Conservation (phyloP, 2,329 filamentous ascomycete species). For the Neopestalotiopsis rosae region DNA sequence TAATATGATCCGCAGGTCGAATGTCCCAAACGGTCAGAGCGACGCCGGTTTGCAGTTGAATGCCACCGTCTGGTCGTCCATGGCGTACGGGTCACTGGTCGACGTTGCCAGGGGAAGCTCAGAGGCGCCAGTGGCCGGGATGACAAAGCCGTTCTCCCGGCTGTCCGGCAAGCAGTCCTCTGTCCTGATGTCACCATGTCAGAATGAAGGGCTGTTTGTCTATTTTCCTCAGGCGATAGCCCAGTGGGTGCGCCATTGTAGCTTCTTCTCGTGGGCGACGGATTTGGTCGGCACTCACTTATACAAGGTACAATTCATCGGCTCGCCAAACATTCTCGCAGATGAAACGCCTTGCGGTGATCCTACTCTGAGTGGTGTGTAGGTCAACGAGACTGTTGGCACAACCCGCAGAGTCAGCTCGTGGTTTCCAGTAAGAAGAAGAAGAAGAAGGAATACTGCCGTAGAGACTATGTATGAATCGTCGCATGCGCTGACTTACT, state of each 20-base stretch:
- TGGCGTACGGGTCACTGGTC: slow-evolving; percentile 1
- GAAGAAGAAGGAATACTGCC: no score
- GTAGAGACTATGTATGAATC: not conserved
- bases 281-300: slow-evolving; percentile 14
- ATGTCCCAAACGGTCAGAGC: not conserved
- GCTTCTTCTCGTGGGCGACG: not conserved
- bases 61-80: slow-evolving; percentile 19
- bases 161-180: slow-evolving; percentile 18
- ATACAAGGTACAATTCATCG: slow-evolving; percentile 21
- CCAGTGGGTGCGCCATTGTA: no score
- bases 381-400: slow-evolving; percentile 1
- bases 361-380: slow-evolving; percentile 15
- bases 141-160: slow-evolving; percentile 11
- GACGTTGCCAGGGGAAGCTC: not conserved
- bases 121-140: not conserved
- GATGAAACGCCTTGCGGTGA: slow-evolving; percentile 20
- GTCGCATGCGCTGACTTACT: slow-evolving; percentile 4
- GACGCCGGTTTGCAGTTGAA: slow-evolving; percentile 17
- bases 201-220: not conserved
- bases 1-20: not conserved
- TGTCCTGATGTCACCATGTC: not conserved
- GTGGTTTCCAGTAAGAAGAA: no score
- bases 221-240: no score
- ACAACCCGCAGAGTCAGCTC: not conserved
- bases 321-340: slow-evolving; percentile 10